These are phyloP conservation scores for Pseudotsuga menziesii DNA, from an alignment of 75 land plant genomes.

Conservation along the genomic window DNA sequence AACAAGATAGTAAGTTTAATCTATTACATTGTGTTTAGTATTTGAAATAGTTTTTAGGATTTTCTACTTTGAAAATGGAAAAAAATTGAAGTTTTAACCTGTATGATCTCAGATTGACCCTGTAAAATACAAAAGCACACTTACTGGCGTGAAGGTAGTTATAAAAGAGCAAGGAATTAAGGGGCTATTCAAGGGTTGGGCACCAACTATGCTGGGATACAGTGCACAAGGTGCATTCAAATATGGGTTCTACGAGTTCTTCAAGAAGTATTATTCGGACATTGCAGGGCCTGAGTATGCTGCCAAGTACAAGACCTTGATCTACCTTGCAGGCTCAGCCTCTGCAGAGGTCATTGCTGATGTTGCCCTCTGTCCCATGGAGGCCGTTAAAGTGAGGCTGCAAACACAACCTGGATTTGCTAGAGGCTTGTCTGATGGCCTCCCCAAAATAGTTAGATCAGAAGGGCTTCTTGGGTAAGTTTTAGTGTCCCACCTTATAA, in stretches of 20 bases:
- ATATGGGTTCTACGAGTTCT: constrained; percentile 44
- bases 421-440: constrained; percentile 31
- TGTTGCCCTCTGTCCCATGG: constrained; percentile 40
- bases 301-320: constrained; percentile 37
- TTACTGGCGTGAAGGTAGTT: constrained; percentile 14
- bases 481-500: not conserved
- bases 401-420: constrained; percentile 40
- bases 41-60: not conserved
- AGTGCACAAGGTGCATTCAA: constrained; percentile 41
- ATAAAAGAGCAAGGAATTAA: constrained; percentile 25
- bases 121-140: constrained; percentile 27
- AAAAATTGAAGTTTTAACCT: not conserved
- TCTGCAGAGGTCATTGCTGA: constrained; percentile 48
- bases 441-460: constrained; percentile 22
- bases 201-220: constrained; percentile 38
- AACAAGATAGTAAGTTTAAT: too few species aligned
- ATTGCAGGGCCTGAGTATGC: constrained; percentile 36
- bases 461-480: constrained; percentile 26
- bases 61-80: not conserved
- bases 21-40: too few species aligned
- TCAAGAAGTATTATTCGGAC: constrained; percentile 45
- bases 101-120: constrained; percentile 29
- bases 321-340: constrained; percentile 43
- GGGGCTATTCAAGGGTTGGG: constrained; percentile 36
- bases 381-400: constrained; percentile 46